Conservation (phyloP, 176 grass and related monocot genomes). For the Calamus simplicifolius region DNA sequence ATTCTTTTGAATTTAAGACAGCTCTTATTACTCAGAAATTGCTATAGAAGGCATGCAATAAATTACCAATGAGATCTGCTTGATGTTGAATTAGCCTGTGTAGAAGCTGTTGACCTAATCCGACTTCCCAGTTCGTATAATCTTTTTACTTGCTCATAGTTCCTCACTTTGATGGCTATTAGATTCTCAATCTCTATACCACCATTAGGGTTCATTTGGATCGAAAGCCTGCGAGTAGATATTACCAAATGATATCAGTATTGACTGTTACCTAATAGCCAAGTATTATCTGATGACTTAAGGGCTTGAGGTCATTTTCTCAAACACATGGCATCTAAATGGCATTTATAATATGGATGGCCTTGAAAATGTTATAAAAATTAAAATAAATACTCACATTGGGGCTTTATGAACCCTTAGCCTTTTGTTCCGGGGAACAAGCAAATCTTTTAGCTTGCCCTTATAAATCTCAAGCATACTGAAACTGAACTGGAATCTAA, state of each 20-base stretch:
- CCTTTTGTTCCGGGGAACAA: conserved; percentile 41
- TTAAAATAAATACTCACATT: conserved; percentile 32
- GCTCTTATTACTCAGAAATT: not conserved
- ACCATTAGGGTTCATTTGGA: conserved; percentile 69
- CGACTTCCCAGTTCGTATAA: conserved; percentile 68
- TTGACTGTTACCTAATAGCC: too few species aligned
- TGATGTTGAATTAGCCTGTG: conserved; percentile 80
- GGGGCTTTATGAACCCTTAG: conserved; percentile 52
- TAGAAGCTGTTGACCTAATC: conserved; percentile 79
- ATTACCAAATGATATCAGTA: too few species aligned
- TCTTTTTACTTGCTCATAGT: conserved; percentile 81
- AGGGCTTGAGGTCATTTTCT: too few species aligned
- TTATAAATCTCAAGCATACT: conserved; percentile 99
- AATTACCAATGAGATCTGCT: conserved; percentile 97
- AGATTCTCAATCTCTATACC: conserved; percentile 81
- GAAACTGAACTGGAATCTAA: conserved; percentile 68
- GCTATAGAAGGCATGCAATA: not conserved
- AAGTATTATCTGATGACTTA: too few species aligned
- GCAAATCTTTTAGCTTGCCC: conserved; percentile 79
- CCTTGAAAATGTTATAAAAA: too few species aligned
- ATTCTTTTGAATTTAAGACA: conserved; percentile 9
- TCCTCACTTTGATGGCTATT: conserved; percentile 58
- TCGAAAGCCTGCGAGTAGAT: conserved; percentile 49
- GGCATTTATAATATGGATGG: too few species aligned
- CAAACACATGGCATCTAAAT: too few species aligned